Evolutionary conservation across 2,329 filamentous ascomycete genomes (phyloP).

Genomic region (Rutstroemia sp.): DNA sequence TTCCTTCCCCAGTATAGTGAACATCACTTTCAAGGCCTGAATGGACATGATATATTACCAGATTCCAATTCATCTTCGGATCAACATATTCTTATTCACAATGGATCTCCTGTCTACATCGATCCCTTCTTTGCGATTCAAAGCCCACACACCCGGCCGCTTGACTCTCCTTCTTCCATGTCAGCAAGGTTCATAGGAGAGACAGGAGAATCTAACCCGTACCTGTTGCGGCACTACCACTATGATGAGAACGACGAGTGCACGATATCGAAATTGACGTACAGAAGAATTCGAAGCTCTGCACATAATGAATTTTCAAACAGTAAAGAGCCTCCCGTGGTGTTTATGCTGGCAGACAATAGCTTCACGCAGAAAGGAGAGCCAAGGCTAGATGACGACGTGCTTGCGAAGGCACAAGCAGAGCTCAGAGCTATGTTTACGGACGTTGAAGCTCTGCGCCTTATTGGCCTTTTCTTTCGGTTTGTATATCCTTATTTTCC

Average conservation of each 20-base stretch:
- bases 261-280: slow-evolving; percentile 28
- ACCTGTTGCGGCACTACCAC: slow-evolving; percentile 25
- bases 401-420: slow-evolving; percentile 20
- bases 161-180: slow-evolving; percentile 23
- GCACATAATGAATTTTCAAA: slow-evolving; percentile 17
- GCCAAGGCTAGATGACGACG: slow-evolving; percentile 25
- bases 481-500: slow-evolving; percentile 40
- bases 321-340: slow-evolving; percentile 25
- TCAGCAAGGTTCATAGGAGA: slow-evolving; percentile 29
- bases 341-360: slow-evolving; percentile 29
- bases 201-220: slow-evolving; percentile 29
- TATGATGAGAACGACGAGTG: slow-evolving; percentile 29
- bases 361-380: slow-evolving; percentile 27
- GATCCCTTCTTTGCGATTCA: slow-evolving; percentile 24
- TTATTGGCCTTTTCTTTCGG: slow-evolving; percentile 35
- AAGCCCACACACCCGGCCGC: slow-evolving; percentile 19
- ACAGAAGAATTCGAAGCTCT: slow-evolving; percentile 24
- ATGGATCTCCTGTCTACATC: slow-evolving; percentile 23
- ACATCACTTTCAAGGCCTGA: slow-evolving; percentile 20
- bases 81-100: slow-evolving; percentile 20
- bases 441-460: slow-evolving; percentile 30
- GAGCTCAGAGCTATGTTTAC: slow-evolving; percentile 27
- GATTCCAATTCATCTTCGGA: slow-evolving; percentile 20
- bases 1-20: slow-evolving; percentile 26
- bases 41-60: slow-evolving; percentile 19